Conservation (phyloP, 2,329 filamentous ascomycete genomes). For the Hypoxylon sp. region DNA sequence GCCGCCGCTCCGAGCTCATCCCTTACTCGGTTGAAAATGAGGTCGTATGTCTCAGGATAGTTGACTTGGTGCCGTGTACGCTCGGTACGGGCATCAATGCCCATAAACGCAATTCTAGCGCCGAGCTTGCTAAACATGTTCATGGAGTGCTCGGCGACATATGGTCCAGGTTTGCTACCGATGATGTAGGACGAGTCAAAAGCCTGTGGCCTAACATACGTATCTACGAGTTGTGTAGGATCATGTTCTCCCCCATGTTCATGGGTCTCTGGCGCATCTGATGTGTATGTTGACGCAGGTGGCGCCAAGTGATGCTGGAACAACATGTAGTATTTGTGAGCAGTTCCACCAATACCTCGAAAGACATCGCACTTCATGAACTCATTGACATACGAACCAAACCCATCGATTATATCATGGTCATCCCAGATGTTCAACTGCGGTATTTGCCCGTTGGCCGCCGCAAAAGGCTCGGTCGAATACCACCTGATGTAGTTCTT, state of each 20-base stretch:
- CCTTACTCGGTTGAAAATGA: slow-evolving; percentile 83
- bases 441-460: slow-evolving; percentile 90
- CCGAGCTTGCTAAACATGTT: slow-evolving; percentile 90
- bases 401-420: slow-evolving; percentile 93
- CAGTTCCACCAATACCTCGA: slow-evolving; percentile 89
- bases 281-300: slow-evolving; percentile 87
- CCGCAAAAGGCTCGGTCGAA: slow-evolving; percentile 84
- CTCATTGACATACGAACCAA: slow-evolving; percentile 91
- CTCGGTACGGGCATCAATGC: slow-evolving; percentile 94
- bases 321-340: slow-evolving; percentile 98
- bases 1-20: slow-evolving; percentile 79
- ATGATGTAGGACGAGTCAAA: slow-evolving; percentile 82
- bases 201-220: slow-evolving; percentile 74
- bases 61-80: slow-evolving; percentile 95
- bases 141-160: slow-evolving; percentile 89
- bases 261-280: slow-evolving; percentile 71
- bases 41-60: slow-evolving; percentile 90
- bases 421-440: slow-evolving; percentile 99
- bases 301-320: slow-evolving; percentile 96
- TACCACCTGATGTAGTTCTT: slow-evolving; percentile 92
- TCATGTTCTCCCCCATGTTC: slow-evolving; percentile 75
- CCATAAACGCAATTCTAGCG: slow-evolving; percentile 85
- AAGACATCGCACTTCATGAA: slow-evolving; percentile 97
- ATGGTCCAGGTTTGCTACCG: slow-evolving; percentile 84
- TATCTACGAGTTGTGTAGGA: slow-evolving; percentile 79